Evolutionary conservation across 2,329 filamentous ascomycete species (phyloP).

Genomic region (Chalaropsis thielavioides): DNA sequence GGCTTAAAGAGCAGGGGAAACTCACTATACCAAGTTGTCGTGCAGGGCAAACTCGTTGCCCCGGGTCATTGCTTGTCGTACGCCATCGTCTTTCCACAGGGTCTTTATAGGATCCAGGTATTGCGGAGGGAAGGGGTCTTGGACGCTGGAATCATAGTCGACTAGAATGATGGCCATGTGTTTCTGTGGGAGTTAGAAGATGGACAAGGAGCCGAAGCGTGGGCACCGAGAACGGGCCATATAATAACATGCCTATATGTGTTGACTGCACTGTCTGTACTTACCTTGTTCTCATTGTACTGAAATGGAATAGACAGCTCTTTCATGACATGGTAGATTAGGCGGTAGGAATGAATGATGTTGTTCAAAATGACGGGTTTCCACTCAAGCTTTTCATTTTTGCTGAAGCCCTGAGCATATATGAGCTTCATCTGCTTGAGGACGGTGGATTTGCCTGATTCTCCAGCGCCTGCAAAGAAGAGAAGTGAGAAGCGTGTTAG

Average conservation of each 20-base stretch:
- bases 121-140: conserved; percentile 64
- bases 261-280: not conserved
- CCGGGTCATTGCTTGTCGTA: conserved; percentile 76
- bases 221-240: not conserved
- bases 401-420: conserved; percentile 81
- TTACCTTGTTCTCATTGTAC: conserved; percentile 62
- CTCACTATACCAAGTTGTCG: conserved; percentile 88
- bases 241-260: not conserved
- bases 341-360: conserved; percentile 78
- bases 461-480: conserved; percentile 59
- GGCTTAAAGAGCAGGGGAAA: not conserved
- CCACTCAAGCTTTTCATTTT: conserved; percentile 81
- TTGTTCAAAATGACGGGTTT: conserved; percentile 94
- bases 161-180: conserved; percentile 63
- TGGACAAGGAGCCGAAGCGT: too few relatives aligned
- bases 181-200: conserved; percentile 40
- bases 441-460: conserved; percentile 83
- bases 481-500: conserved; percentile 14
- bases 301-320: conserved; percentile 70
- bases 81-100: conserved; percentile 71
- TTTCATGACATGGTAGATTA: conserved; percentile 81
- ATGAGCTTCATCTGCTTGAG: conserved; percentile 99
- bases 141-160: conserved; percentile 68
- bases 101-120: conserved; percentile 69
- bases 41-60: conserved; percentile 95